These are phyloP conservation scores for Aspergillus ochraceus DNA, from an alignment of 2,329 filamentous ascomycete species.

Conservation along the genomic window DNA sequence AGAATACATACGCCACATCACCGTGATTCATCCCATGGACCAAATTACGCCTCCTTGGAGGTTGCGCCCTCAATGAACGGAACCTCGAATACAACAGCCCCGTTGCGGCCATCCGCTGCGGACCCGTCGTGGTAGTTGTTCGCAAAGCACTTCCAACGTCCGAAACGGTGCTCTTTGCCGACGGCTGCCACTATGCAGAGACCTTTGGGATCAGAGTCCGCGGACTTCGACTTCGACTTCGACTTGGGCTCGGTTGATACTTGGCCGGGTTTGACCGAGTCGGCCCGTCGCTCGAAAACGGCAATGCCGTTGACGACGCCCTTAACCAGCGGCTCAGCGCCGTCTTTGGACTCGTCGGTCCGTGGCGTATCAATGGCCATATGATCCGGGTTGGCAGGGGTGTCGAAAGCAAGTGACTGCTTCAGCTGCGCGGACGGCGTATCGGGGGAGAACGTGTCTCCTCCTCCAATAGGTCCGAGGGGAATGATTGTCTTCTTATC, in stretches of 20 bases:
- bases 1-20: conserved; percentile 10
- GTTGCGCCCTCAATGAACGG: conserved; percentile 42
- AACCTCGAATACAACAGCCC: conserved; percentile 85
- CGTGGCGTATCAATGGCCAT: conserved; percentile 21
- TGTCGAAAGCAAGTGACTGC: conserved; percentile 31
- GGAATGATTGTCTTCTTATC: conserved; percentile 78
- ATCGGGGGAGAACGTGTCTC: conserved; percentile 20
- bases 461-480: conserved; percentile 63
- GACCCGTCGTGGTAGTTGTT: conserved; percentile 39
- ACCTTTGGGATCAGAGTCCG: conserved; percentile 54
- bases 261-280: conserved; percentile 26
- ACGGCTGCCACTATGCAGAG: conserved; percentile 83
- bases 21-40: conserved; percentile 1
- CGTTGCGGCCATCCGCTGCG: conserved; percentile 64
- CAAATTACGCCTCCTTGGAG: conserved; percentile 5
- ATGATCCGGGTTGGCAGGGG: conserved; percentile 28
- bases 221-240: conserved; percentile 16
- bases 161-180: conserved; percentile 81
- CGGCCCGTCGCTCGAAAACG: conserved; percentile 73
- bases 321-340: conserved; percentile 50
- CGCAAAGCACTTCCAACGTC: conserved; percentile 67
- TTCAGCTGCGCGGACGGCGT: conserved; percentile 36
- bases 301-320: conserved; percentile 88
- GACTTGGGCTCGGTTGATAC: conserved; percentile 22
- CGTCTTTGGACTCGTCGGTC: conserved; percentile 19